A percentile compares a stretch with the other conserved stretches of the same genome.
These are phyloP conservation scores for Schizosaccharomyces osmophilus DNA, from an alignment of 805 yeast species.

Conservation along the genomic window DNA sequence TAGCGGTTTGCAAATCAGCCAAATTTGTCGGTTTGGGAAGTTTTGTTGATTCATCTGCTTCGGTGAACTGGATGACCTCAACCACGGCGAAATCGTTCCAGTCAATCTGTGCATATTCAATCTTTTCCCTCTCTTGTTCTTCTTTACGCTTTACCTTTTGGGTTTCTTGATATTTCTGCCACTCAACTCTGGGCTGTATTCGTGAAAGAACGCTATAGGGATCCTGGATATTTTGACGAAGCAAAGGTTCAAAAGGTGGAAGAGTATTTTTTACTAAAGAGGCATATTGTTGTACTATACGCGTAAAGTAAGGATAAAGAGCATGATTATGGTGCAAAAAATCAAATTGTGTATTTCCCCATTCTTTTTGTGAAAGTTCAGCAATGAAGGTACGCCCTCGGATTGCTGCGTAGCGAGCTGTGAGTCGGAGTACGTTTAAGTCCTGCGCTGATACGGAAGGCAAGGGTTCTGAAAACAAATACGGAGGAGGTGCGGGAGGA, in stretches of 20 bases:
- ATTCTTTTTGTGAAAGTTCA: conserved; percentile 15
- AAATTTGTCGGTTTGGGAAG: conserved; percentile 27
- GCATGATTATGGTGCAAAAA: conserved; percentile 41
- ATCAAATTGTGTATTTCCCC: conserved; percentile 30
- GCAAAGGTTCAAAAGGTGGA: conserved; percentile 7
- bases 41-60: conserved; percentile 32
- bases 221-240: conserved; percentile 13
- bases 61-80: conserved; percentile 41
- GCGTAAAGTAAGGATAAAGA: conserved; percentile 25
- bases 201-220: conserved; percentile 19
- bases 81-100: conserved; percentile 69
- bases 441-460: conserved; percentile 34
- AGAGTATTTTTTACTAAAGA: conserved; percentile 14
- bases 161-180: conserved; percentile 17
- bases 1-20: conserved; percentile 35
- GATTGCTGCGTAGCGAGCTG: conserved; percentile 44
- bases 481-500: conserved; percentile 9
- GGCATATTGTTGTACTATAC: conserved; percentile 33
- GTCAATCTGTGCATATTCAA: conserved; percentile 47
- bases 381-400: conserved; percentile 28
- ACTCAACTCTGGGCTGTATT: conserved; percentile 35
- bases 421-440: conserved; percentile 39
- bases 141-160: not conserved
- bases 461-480: conserved; percentile 13
- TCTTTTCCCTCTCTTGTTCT: conserved; percentile 13